These are phyloP conservation scores for Noccaea bulbosa DNA, from an alignment of 345 rosid species.

Conservation along the genomic window DNA sequence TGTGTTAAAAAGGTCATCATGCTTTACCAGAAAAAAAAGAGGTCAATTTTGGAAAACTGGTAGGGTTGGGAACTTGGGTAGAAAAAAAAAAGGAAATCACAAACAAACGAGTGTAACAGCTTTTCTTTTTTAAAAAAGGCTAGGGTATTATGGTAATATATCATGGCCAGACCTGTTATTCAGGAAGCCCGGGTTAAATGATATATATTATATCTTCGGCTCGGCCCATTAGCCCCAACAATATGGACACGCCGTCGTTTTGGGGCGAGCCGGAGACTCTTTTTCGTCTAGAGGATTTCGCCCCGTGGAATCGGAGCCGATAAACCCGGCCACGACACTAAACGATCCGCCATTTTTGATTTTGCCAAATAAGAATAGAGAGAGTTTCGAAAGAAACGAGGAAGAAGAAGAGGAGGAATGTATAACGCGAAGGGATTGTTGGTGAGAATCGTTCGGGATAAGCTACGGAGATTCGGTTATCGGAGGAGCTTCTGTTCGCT, in stretches of 20 bases:
- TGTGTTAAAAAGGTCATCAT: not conserved
- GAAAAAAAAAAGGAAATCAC: not conserved
- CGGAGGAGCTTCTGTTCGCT: constrained; percentile 50
- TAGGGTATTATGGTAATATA: not conserved
- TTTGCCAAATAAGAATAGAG: constrained; percentile 32
- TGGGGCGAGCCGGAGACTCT: constrained; percentile 1
- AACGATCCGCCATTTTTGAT: constrained; percentile 36
- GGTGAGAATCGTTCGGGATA: constrained; percentile 40
- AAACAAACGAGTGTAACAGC: too few species aligned
- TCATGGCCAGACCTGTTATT: not conserved
- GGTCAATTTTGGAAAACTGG: too few species aligned
- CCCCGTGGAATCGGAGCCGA: constrained; percentile 24
- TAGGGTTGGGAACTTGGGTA: too few species aligned
- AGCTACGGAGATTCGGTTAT: constrained; percentile 25
- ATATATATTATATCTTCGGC: not conserved
- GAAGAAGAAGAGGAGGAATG: constrained; percentile 39
- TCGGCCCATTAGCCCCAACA: constrained; percentile 22
- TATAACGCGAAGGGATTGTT: constrained; percentile 43
- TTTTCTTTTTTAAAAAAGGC: not conserved
- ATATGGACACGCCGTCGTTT: constrained; percentile 20
- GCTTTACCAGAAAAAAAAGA: not conserved
- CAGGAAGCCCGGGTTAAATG: constrained; percentile 1
- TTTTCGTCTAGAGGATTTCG: not conserved
- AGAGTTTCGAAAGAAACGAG: not conserved
- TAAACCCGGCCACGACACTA: constrained; percentile 24